Evolutionary conservation across 371 early-diverging fungal species (phyloP).

Genomic region (Saksenaea oblongispora): DNA sequence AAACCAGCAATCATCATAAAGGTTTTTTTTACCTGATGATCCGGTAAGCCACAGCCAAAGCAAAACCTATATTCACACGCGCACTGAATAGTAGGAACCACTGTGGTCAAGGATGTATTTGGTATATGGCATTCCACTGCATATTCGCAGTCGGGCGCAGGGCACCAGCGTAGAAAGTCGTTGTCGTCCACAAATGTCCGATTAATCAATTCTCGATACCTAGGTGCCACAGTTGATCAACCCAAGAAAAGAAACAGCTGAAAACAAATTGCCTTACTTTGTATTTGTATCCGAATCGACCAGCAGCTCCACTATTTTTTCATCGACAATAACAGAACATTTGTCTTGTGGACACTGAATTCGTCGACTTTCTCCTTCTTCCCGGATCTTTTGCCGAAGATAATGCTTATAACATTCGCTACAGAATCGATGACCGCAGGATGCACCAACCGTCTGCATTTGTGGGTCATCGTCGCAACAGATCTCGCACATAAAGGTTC

Average conservation of each 20-base stretch:
- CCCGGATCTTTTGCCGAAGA: constrained; percentile 73
- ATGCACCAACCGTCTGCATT: constrained; percentile 59
- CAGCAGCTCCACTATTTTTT: constrained; percentile 63
- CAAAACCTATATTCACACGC: constrained; percentile 78
- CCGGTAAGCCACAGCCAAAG: constrained; percentile 80
- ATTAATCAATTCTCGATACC: constrained; percentile 71
- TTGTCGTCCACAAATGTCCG: constrained; percentile 86
- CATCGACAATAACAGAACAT: constrained; percentile 77
- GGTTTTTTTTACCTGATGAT: constrained; percentile 64
- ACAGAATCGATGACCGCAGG: constrained; percentile 86
- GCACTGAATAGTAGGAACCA: constrained; percentile 85
- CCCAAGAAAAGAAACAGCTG: background rate
- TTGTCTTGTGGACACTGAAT: constrained; percentile 78
- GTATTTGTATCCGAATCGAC: constrained; percentile 47
- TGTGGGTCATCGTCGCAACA: constrained; percentile 70
- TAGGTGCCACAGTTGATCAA: constrained; percentile 18
- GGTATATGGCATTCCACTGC: constrained; percentile 84
- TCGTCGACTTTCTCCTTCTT: constrained; percentile 78
- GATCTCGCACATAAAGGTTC: constrained; percentile 75
- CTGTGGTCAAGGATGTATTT: constrained; percentile 53
- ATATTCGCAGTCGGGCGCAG: constrained; percentile 89
- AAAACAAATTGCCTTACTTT: constrained; percentile 43
- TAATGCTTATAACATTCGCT: constrained; percentile 78
- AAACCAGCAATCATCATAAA: background rate
- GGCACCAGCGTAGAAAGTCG: constrained; percentile 82